Evolutionary conservation across 31 red algal species (phyloP).

Genomic region (Endocladia muricata): DNA sequence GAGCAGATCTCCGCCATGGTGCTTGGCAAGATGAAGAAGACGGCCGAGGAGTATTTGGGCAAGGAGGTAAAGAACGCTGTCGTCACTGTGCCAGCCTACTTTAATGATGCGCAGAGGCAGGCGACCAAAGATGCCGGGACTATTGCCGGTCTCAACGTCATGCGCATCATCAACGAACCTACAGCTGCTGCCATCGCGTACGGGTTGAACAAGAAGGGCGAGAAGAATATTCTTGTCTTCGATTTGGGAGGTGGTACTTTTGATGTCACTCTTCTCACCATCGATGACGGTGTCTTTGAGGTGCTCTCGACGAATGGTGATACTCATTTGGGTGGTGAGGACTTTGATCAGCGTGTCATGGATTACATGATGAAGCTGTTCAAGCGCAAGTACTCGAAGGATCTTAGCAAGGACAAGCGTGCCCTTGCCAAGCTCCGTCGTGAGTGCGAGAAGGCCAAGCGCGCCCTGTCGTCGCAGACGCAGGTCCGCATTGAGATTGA

Average conservation of each 20-base stretch:
- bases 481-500: slow-evolving; percentile 98
- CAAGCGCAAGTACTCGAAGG: slow-evolving; percentile 88
- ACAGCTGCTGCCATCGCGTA: slow-evolving; percentile 99
- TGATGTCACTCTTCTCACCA: slow-evolving; percentile 96
- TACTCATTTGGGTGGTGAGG: slow-evolving; percentile 98
- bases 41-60: slow-evolving; percentile 93
- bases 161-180: slow-evolving; percentile 99
- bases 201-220: slow-evolving; percentile 97
- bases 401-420: slow-evolving; percentile 88
- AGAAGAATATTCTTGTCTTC: slow-evolving; percentile 98
- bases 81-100: slow-evolving; percentile 98
- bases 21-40: slow-evolving; percentile 98
- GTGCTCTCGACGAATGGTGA: slow-evolving; percentile 97
- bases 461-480: slow-evolving; percentile 88
- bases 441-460: slow-evolving; percentile 95
- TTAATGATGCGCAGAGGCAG: slow-evolving; percentile 95
- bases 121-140: slow-evolving; percentile 98
- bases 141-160: slow-evolving; percentile 97
- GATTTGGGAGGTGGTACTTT: slow-evolving; percentile 99
- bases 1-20: slow-evolving; percentile 97
- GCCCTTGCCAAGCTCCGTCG: slow-evolving; percentile 87
- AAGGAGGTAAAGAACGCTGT: slow-evolving; percentile 94
- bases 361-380: slow-evolving; percentile 97
- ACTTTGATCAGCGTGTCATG: slow-evolving; percentile 98
- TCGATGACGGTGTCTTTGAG: slow-evolving; percentile 98